Base-by-base conservation (phyloP, 257 asterid genomes). In the Petrea volubilis region DNA sequence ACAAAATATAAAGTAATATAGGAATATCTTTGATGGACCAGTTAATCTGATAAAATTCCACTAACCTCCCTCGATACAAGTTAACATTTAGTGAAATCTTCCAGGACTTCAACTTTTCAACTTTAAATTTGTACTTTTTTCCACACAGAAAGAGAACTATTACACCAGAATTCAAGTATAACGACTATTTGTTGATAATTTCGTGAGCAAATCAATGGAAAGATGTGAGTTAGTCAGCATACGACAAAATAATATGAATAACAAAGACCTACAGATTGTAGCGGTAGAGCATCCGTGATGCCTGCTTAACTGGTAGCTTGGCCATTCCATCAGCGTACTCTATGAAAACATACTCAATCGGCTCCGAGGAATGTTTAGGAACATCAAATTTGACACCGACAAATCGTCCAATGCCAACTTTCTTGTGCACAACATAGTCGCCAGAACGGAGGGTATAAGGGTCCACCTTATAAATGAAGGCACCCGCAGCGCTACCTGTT, bases 261-360 rank as follows among this genome's bases (percentile, higher is more conserved):
- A 17, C 11, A 9, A 41, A 31, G 51, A 71, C 96, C 38, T 79
- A 93, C 99, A 94, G 92, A 81, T 78, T 89, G 74, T 89, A 94
- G 75, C 97, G 96, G 80, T 94, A 94, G 71, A 94, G 97, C 86
- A 94, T 55, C 28, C 93, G 93, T 61, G 96, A 70, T 4, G 97
- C 99, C 87, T 94, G 92, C 72, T 86, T 83, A 58, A 91, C 85
- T 0, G 97, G 96, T 11, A 91, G 81, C 78, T 91, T 93, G 33
- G 97, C 98, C 97, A 93, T 93, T 61, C 97, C 98, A 77, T 93
- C 98, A 14, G 95, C 94, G 64, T 86, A 93, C 89, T 93, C 96
- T 2, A 93, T 91, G 82, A 89, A 93, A 49, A 93, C 96, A 68
- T 87, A 91, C 86, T 93, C 98, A 70, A 74, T 79, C 8, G 97